Conservation (phyloP, 495 filamentous ascomycete genomes). For the Bathelium albidoporum region DNA sequence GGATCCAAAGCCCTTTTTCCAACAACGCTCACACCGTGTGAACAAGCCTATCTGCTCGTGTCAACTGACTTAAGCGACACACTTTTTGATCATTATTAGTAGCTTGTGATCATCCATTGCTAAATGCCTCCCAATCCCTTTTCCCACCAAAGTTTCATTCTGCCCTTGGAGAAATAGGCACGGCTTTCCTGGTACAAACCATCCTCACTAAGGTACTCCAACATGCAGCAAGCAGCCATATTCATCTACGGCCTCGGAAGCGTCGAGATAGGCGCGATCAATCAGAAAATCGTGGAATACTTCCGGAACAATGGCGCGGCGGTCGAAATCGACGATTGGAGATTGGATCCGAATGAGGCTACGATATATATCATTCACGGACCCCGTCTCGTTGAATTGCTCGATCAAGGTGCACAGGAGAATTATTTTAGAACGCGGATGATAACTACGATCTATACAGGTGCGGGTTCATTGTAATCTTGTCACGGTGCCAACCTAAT, state of each 20-base stretch:
- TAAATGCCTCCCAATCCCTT: no score
- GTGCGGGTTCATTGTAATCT: not conserved
- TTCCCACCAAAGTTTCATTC: no score
- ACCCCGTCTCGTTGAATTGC: not conserved
- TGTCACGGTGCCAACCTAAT: not conserved
- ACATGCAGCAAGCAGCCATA: not conserved
- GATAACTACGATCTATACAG: not conserved
- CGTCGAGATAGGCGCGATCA: not conserved
- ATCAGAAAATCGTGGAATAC: not conserved
- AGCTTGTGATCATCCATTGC: no score
- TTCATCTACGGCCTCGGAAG: not conserved
- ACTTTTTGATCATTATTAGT: no score
- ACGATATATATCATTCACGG: not conserved
- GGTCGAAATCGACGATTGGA: not conserved
- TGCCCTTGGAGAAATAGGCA: no score
- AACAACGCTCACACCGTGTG: no score
- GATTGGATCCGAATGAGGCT: no score
- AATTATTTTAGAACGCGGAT: not conserved
- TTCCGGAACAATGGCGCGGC: not conserved
- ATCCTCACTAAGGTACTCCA: no score
- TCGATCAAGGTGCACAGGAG: not conserved
- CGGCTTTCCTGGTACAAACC: no score
- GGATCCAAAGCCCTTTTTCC: no score
- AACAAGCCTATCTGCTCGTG: no score
- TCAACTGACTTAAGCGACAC: no score